phyloP scores from a whole-genome alignment of 306 rosid genomes.

The Inga oerstediana region DNA sequence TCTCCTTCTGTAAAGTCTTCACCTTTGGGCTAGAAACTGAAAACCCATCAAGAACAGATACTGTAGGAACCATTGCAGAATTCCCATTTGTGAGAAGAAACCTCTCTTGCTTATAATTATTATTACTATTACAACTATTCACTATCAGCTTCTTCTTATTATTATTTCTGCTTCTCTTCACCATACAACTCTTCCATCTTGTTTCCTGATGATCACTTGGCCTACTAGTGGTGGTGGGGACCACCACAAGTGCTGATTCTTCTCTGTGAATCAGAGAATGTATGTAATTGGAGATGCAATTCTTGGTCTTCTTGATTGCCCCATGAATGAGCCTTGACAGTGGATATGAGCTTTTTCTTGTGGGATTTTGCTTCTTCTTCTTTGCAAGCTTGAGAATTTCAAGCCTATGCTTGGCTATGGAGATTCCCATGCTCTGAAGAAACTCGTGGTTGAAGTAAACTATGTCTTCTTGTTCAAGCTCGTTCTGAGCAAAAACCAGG shows the following conservation, averaged over 20 bases:
- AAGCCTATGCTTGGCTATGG: slow-evolving; percentile 89
- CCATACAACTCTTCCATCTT: slow-evolving; percentile 48
- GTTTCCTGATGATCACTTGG: slow-evolving; percentile 41
- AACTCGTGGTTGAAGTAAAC: slow-evolving; percentile 87
- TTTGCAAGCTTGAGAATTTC: slow-evolving; percentile 78
- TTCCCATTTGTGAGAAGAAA: slow-evolving; percentile 65
- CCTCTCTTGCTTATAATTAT: slow-evolving; percentile 43
- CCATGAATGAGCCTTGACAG: slow-evolving; percentile 51
- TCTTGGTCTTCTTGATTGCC: slow-evolving; percentile 70
- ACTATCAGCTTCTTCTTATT: slow-evolving; percentile 35
- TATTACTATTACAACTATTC: neutral
- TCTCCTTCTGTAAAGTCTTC: slow-evolving; percentile 50
- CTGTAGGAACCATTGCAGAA: slow-evolving; percentile 36
- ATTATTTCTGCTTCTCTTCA: slow-evolving; percentile 64
- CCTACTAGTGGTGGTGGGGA: slow-evolving; percentile 56
- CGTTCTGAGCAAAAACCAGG: slow-evolving; percentile 75
- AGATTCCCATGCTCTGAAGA: slow-evolving; percentile 94
- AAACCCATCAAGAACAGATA: slow-evolving; percentile 38
- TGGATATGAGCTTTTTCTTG: slow-evolving; percentile 31
- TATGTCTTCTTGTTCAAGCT: slow-evolving; percentile 88
- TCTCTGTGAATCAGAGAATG: slow-evolving; percentile 35
- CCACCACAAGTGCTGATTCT: slow-evolving; percentile 65
- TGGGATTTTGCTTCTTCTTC: slow-evolving; percentile 41
- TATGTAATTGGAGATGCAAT: slow-evolving; percentile 45
- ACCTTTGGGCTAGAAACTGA: slow-evolving; percentile 63